A percentile compares a stretch with the other conserved stretches of the same genome.
Conservation (phyloP, 805 yeast species). For the Myxozyma nipponensis region DNA sequence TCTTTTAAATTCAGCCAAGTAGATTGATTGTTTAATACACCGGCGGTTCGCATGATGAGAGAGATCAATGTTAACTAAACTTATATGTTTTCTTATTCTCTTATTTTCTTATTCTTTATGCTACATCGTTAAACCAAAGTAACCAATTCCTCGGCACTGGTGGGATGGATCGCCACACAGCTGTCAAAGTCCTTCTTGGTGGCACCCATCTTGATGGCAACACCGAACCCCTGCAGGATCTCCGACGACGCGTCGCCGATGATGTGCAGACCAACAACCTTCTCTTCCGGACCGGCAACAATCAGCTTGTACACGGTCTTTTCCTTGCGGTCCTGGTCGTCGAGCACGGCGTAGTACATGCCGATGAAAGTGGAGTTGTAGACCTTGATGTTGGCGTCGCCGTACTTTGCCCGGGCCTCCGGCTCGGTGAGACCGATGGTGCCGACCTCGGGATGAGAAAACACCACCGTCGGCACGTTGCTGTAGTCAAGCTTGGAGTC, state of each 20-base stretch:
- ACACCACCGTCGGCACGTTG: slow-evolving; percentile 93
- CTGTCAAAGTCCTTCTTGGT: slow-evolving; percentile 92
- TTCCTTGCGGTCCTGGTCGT: slow-evolving; percentile 58
- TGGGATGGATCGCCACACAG: slow-evolving; percentile 98
- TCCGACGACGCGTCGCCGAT: slow-evolving; percentile 91
- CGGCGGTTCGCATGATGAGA: too few species aligned
- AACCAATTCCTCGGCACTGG: slow-evolving; percentile 95
- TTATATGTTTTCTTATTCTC: not conserved
- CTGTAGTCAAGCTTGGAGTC: slow-evolving; percentile 77
- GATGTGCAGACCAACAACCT: slow-evolving; percentile 91
- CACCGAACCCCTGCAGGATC: slow-evolving; percentile 97
- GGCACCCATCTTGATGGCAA: slow-evolving; percentile 98
- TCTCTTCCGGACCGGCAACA: slow-evolving; percentile 75
- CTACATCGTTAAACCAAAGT: slow-evolving; percentile 54
- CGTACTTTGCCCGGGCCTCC: slow-evolving; percentile 73
- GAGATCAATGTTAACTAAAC: too few species aligned
- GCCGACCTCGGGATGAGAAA: slow-evolving; percentile 97
- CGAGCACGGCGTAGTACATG: slow-evolving; percentile 89
- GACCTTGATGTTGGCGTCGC: slow-evolving; percentile 71
- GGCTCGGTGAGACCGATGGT: slow-evolving; percentile 81
- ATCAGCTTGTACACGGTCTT: slow-evolving; percentile 86
- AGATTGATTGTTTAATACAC: too few species aligned
- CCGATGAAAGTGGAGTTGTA: slow-evolving; percentile 81
- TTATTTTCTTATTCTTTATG: not conserved
- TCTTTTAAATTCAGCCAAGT: too few species aligned